These are phyloP conservation scores for Hylodesmum podocarpum DNA, from an alignment of 306 rosid species.

Conservation along the genomic window DNA sequence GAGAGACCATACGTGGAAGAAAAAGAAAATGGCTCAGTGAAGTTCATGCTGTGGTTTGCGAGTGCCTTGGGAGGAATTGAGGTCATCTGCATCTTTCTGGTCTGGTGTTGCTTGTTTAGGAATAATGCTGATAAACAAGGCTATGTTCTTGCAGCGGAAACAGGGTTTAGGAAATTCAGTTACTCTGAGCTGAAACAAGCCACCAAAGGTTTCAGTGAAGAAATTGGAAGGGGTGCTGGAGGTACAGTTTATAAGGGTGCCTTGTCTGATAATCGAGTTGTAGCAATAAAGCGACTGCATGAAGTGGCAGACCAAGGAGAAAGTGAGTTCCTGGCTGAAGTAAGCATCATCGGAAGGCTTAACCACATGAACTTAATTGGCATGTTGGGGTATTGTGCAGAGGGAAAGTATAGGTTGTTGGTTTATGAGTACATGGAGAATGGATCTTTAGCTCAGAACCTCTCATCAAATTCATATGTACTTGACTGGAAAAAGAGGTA, in stretches of 20 bases:
- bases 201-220: constrained; percentile 15
- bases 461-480: neutral
- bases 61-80: constrained; percentile 27
- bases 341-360: constrained; percentile 28
- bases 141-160: constrained; percentile 8
- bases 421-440: constrained; percentile 36
- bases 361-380: constrained; percentile 31
- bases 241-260: constrained; percentile 22
- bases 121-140: neutral
- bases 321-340: constrained; percentile 26
- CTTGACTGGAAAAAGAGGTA: constrained; percentile 32
- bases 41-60: constrained; percentile 20
- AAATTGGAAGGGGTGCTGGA: constrained; percentile 30
- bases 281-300: neutral
- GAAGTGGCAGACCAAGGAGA: constrained; percentile 6
- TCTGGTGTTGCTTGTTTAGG: constrained; percentile 19
- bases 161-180: constrained; percentile 13
- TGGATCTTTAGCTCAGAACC: constrained; percentile 21
- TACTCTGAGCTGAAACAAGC: constrained; percentile 21
- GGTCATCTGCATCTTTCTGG: neutral
- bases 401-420: constrained; percentile 18
- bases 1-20: neutral
- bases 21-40: constrained; percentile 8
- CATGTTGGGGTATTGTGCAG: constrained; percentile 32
- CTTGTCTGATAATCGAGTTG: constrained; percentile 1